phyloP scores from a whole-genome alignment of 164 flowering plant genomes.

The Kalanchoe fedtschenkoi region DNA sequence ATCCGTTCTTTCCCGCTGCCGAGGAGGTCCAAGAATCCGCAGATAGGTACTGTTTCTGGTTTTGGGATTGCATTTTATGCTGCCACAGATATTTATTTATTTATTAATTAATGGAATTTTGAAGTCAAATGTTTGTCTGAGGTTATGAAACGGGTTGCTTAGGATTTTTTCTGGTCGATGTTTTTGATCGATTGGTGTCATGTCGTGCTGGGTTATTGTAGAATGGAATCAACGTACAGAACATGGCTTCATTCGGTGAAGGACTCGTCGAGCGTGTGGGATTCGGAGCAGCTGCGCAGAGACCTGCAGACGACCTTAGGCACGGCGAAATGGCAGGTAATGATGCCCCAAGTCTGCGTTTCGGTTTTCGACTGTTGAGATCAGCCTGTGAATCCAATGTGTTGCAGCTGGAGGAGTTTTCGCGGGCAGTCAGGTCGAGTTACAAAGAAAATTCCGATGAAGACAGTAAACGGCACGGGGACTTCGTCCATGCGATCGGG shows the following conservation, averaged over 20 bases:
- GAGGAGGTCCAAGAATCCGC: slow-evolving; percentile 93
- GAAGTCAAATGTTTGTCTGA: neutral
- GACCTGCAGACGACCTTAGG: slow-evolving; percentile 68
- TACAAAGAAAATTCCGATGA: slow-evolving; percentile 39
- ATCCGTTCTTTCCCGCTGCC: slow-evolving; percentile 82
- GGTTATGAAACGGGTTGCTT: too few relatives aligned
- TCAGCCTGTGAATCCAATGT: neutral
- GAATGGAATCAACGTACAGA: slow-evolving; percentile 90
- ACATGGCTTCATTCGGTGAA: slow-evolving; percentile 65
- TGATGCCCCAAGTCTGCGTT: too few relatives aligned
- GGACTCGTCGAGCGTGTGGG: slow-evolving; percentile 29
- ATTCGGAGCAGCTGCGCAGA: slow-evolving; percentile 47
- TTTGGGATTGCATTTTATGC: neutral
- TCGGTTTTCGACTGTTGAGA: neutral
- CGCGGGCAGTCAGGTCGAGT: slow-evolving; percentile 51
- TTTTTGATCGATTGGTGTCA: neutral
- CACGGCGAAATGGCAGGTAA: slow-evolving; percentile 97
- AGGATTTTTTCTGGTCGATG: neutral
- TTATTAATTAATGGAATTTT: neutral
- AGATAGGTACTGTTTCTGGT: slow-evolving; percentile 79
- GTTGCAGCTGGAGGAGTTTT: slow-evolving; percentile 84
- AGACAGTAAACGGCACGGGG: slow-evolving; percentile 56
- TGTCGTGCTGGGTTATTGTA: slow-evolving; percentile 13
- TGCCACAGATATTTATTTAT: neutral
- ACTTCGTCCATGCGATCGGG: slow-evolving; percentile 58